Percentiles rank a stretch among this genome's conserved stretches.
These are phyloP conservation scores for Nepenthes mirabilis DNA, from an alignment of 148 eudicot species.

Conservation along the genomic window DNA sequence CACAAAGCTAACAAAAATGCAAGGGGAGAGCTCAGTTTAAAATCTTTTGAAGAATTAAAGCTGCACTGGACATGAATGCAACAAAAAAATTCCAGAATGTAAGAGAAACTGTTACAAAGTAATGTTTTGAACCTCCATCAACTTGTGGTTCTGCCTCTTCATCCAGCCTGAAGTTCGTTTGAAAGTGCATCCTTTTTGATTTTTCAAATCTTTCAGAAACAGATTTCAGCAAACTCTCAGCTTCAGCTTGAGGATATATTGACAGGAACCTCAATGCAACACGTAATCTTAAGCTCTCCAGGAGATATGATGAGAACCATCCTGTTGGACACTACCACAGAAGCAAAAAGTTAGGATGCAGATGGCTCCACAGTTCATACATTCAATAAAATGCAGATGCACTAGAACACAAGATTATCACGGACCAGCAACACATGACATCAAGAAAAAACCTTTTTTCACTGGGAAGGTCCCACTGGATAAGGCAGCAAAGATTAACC, in stretches of 20 bases:
- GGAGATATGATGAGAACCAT: constrained; percentile 52
- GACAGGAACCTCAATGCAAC: constrained; percentile 60
- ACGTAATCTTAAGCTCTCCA: constrained; percentile 44
- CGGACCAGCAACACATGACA: background rate
- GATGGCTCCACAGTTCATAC: background rate
- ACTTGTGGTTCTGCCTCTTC: constrained; percentile 28
- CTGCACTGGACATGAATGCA: background rate
- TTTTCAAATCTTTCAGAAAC: constrained; percentile 44
- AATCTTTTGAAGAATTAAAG: background rate
- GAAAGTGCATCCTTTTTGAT: constrained; percentile 40
- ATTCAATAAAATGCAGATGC: background rate
- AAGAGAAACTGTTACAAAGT: background rate
- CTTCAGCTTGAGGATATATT: constrained; percentile 51
- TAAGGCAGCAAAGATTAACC: too few relatives aligned
- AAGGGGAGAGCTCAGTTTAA: too few relatives aligned
- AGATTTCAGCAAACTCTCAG: constrained; percentile 41
- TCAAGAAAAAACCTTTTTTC: background rate
- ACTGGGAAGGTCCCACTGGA: background rate
- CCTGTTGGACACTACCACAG: constrained; percentile 54
- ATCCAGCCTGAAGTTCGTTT: constrained; percentile 22
- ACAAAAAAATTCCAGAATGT: constrained; percentile 1
- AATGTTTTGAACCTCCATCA: constrained; percentile 31
- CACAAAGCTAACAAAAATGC: too few relatives aligned
- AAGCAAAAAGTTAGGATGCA: background rate
- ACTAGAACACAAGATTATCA: background rate